A percentile compares a stretch with the other conserved stretches of the same genome.
phyloP scores from a whole-genome alignment of 371 early-diverging fungal species.

The Smittium culicis region DNA sequence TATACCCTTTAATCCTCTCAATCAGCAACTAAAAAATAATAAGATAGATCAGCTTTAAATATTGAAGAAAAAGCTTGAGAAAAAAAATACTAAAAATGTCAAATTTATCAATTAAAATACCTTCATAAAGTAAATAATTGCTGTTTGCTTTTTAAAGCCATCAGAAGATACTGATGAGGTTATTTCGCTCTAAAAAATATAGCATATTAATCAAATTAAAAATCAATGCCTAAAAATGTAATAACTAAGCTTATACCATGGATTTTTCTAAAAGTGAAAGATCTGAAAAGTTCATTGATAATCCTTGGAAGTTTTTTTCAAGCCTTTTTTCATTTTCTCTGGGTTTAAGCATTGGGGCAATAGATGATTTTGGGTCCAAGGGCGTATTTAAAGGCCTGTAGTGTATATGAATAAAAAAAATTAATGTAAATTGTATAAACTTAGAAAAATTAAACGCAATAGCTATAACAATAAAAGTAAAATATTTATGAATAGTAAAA shows the following conservation, averaged over 20 bases:
- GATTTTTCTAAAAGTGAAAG: constrained; percentile 27
- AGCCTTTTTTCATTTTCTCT: constrained; percentile 1
- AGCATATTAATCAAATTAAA: not conserved
- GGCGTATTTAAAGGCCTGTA: constrained; percentile 21
- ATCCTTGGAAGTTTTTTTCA: constrained; percentile 16
- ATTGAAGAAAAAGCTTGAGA: not conserved
- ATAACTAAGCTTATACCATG: too few species aligned
- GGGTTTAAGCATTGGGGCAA: not conserved
- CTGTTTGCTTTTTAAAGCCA: not conserved
- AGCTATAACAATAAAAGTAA: too few species aligned
- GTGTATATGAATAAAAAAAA: constrained; percentile 2
- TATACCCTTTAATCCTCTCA: constrained; percentile 5
- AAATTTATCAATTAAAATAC: constrained; percentile 2
- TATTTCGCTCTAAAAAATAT: constrained; percentile 5
- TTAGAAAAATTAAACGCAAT: too few species aligned
- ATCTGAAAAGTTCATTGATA: constrained; percentile 30
- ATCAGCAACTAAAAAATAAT: constrained; percentile 2
- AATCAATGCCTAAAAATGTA: not conserved
- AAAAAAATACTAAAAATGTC: too few species aligned
- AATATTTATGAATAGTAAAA: not conserved
- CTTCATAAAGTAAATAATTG: constrained; percentile 6
- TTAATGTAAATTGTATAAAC: not conserved
- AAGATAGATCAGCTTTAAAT: not conserved
- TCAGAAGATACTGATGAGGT: not conserved
- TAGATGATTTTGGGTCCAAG: constrained; percentile 12